Evolutionary conservation across 2,329 filamentous ascomycete genomes (phyloP), one percentile per base, ranked within the genome.

Genomic region (Leptographium wingfieldii): DNA sequence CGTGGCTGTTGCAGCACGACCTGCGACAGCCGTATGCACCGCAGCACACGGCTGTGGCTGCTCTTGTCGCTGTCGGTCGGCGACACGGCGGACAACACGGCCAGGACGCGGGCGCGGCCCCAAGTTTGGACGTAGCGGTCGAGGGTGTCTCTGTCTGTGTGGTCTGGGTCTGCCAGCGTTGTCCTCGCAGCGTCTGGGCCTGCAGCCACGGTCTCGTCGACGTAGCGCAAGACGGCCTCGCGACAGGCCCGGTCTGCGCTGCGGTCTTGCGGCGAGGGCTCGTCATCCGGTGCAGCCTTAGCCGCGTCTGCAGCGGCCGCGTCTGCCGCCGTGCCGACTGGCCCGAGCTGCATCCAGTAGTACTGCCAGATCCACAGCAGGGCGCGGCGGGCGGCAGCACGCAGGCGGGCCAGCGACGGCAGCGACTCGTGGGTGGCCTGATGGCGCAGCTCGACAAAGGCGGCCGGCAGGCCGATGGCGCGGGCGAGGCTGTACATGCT

Each of bases 351-450:
- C 67, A 72, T 74, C 92, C 92, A 97, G 75, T 95, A 96, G 71
- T 89, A 89, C 58, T 85, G 80, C 89, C 90, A 96, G 57, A 96
- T 84, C 92, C 92, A 96, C 53, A 78, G 76, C 63, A 96, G 76
- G 1, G 87, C 89, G 66, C 86, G 83, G 63, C 78, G 74, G 1
- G 87, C 83, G 1, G 87, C 87, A 43, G 79, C 79, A 58, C 90
- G 82, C 63, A 96, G 76, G 63, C 90, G 84, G 12, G 81, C 78
- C 58, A 96, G 76, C 1, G 86, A 85, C 0, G 92, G 92, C 60
- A 96, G 76, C 69, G 91, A 88, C 71, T 95, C 89, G 71, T 97
- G 92, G 49, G 91, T 95, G 52, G 88, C 89, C 73, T 95, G 88
- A 71, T 96, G 92, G 54, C 92, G 83, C 61, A 95, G 77, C 75